phyloP scores from a whole-genome alignment of 2,329 filamentous ascomycete genomes.

The Pseudonectria foliicola region DNA sequence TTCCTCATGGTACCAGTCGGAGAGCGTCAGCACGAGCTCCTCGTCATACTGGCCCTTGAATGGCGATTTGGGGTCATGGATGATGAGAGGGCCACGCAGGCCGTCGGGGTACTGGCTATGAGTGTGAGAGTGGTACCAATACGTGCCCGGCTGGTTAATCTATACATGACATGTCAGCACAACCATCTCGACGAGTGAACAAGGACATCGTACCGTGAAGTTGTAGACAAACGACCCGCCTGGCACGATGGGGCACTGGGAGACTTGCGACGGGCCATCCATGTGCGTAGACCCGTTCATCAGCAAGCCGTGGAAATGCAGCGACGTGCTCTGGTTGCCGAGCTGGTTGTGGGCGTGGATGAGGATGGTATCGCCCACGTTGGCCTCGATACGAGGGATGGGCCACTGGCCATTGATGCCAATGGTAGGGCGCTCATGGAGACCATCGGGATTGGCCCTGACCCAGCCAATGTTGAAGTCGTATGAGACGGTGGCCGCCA shows the following conservation, averaged over 20 bases:
- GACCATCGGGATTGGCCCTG: conserved; percentile 62
- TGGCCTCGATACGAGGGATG: conserved; percentile 57
- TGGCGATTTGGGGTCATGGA: conserved; percentile 54
- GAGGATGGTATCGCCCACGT: conserved; percentile 54
- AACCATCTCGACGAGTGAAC: neutral
- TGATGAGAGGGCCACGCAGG: conserved; percentile 55
- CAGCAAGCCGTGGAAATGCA: conserved; percentile 67
- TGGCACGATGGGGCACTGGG: conserved; percentile 60
- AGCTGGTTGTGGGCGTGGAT: conserved; percentile 53
- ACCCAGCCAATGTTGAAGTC: conserved; percentile 69
- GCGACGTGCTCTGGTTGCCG: conserved; percentile 54
- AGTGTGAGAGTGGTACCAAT: conserved; percentile 72
- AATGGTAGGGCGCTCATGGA: conserved; percentile 57
- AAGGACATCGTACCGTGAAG: conserved; percentile 46
- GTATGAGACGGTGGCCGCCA: conserved; percentile 44
- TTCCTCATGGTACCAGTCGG: conserved; percentile 63
- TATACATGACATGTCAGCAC: conserved; percentile 7
- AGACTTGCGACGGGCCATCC: conserved; percentile 61
- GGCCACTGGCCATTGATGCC: conserved; percentile 75
- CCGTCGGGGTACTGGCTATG: conserved; percentile 66
- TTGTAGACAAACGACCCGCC: conserved; percentile 62
- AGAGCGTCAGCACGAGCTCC: conserved; percentile 59
- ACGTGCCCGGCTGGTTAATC: conserved; percentile 63
- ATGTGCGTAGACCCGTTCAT: conserved; percentile 61
- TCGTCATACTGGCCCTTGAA: conserved; percentile 52